Conservation (phyloP, 1,139 yeast species). For the Saccharomycopsis hybrid region DNA sequence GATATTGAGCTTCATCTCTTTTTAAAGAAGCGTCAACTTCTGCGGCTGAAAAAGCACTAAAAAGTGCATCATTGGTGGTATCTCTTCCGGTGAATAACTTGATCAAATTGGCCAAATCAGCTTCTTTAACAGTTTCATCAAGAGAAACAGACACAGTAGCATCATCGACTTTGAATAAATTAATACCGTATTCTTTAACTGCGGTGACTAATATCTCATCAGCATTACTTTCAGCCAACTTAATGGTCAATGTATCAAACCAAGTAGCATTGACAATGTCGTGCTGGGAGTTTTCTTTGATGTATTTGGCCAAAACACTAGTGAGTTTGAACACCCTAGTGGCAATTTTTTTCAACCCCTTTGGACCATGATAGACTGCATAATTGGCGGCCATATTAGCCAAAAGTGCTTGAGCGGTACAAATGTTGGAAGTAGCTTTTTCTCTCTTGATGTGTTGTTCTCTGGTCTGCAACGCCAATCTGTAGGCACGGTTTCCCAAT, state of each 20-base stretch:
- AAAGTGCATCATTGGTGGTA: not conserved
- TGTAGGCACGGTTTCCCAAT: constrained; percentile 77
- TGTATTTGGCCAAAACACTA: constrained; percentile 56
- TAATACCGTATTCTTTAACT: constrained; percentile 55
- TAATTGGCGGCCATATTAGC: constrained; percentile 96
- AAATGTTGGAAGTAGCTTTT: constrained; percentile 94
- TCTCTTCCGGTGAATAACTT: constrained; percentile 46
- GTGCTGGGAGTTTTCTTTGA: constrained; percentile 40
- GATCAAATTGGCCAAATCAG: constrained; percentile 55
- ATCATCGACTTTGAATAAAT: constrained; percentile 64
- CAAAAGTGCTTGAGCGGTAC: constrained; percentile 94
- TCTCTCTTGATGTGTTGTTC: constrained; percentile 97
- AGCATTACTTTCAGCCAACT: constrained; percentile 45
- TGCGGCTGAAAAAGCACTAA: constrained; percentile 71
- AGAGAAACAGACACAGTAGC: constrained; percentile 63
- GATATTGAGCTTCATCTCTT: constrained; percentile 48
- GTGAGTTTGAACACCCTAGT: constrained; percentile 72
- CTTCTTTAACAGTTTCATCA: constrained; percentile 74
- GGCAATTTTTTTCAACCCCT: constrained; percentile 80
- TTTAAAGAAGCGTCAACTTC: constrained; percentile 38
- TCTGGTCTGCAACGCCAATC: constrained; percentile 94
- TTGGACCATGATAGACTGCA: constrained; percentile 94
- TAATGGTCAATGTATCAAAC: constrained; percentile 84
- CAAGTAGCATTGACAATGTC: constrained; percentile 49
- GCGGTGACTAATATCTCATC: constrained; percentile 58